Evolutionary conservation across 2,329 filamentous ascomycete species (phyloP).

Genomic region (Aspergillus pseudoviridinutans): DNA sequence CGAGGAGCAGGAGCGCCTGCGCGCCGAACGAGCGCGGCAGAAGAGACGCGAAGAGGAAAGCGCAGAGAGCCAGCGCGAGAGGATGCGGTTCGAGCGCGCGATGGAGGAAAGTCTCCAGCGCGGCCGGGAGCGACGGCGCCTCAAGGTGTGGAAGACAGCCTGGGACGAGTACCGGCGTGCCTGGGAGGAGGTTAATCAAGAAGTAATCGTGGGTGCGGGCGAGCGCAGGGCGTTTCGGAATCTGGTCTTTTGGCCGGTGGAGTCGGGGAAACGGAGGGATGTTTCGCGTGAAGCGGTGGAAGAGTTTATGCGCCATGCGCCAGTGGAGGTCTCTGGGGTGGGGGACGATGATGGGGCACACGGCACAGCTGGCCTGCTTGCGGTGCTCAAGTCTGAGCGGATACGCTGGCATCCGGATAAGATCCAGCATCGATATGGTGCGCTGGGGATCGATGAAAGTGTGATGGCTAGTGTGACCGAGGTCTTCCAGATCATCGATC

Average conservation of each 20-base stretch:
- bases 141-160: conserved; percentile 47
- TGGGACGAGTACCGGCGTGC: conserved; percentile 63
- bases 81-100: conserved; percentile 52
- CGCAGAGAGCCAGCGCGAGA: conserved; percentile 21
- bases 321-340: conserved; percentile 15
- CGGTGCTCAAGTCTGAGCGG: conserved; percentile 73
- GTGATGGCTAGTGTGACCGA: conserved; percentile 79
- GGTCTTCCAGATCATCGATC: conserved; percentile 87
- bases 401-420: conserved; percentile 98
- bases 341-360: conserved; percentile 11
- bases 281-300: conserved; percentile 60
- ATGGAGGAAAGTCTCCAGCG: conserved; percentile 67
- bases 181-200: conserved; percentile 55
- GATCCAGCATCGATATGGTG: conserved; percentile 83
- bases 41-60: conserved; percentile 40
- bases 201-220: conserved; percentile 9
- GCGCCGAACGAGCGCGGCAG: conserved; percentile 49
- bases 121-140: conserved; percentile 57
- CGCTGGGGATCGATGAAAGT: conserved; percentile 61
- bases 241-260: conserved; percentile 69
- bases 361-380: conserved; percentile 34
- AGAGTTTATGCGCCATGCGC: conserved; percentile 63
- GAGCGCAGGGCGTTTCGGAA: conserved; percentile 30
- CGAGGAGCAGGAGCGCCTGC: conserved; percentile 66
- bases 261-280: conserved; percentile 55